Evolutionary conservation across 805 yeast genomes (phyloP), one percentile per base, ranked within the genome.

Genomic region (Pichia nakasei): DNA sequence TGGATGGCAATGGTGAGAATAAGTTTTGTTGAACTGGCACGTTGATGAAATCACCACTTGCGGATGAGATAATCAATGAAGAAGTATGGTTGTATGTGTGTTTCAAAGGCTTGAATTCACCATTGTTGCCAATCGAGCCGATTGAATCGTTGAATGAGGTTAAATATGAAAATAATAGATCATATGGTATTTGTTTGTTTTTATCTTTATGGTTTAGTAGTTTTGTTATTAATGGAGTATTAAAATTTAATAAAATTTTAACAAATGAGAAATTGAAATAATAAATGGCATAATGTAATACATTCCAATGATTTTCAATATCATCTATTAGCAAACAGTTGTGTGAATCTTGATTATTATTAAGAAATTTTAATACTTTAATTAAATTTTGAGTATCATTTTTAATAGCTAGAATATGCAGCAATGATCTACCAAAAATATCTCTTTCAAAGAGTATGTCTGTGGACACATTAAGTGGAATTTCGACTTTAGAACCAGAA

Each of bases 241-340:
- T 44, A 12, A 27, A 46, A 4, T 53, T 44, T 9, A 76, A 43
- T 9, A 78, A 50, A 8, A 61, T 59, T 42, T 68, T 71, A 9
- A 81, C 78, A 55, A 82, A 73, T 18, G 71, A 55, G 35, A 81
- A 62, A 43, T 81, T 68, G 29, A 78, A 83, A 48, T 73, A 64
- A 50, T 68, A 75, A 13, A 84, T 64, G 4, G 87, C 76, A 47
- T 78, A 74, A 59, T 89, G 96, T 24, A 89, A 66, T 22, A 86
- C 76, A 36, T 85, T 83, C 82, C 94, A 88, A 2, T 86, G 83
- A 56, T 76, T 85, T 60, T 88, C 96, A 42, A 66, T 66, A 59
- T 89, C 96, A 2, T 67, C 61, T 0, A 72, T 53, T 3, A 63
- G 52, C 2, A 70, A 51, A 42, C 78, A 76, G 20, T 74, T 55